Evolutionary conservation across 495 filamentous ascomycete genomes (phyloP).

Genomic region (Penicillium canariense): DNA sequence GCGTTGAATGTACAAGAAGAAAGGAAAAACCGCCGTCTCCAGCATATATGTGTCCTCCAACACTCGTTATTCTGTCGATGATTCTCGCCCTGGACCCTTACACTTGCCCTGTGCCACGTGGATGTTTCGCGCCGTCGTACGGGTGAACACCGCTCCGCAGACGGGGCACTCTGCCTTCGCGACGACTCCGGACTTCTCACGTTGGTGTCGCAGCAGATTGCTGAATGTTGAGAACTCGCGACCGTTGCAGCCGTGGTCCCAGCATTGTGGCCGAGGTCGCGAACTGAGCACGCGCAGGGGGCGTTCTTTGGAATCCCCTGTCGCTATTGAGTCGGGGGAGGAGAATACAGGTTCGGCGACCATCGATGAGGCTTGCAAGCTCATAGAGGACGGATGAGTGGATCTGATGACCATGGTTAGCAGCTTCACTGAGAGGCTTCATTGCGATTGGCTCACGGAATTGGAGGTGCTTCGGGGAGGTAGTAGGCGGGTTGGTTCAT

Average conservation of each 20-base stretch:
- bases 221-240: conserved; percentile 94
- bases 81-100: conserved; percentile 49
- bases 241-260: conserved; percentile 94
- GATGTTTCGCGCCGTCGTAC: conserved; percentile 87
- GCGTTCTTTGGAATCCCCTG: conserved; percentile 31
- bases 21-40: neutral
- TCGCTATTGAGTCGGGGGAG: conserved; percentile 27
- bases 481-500: conserved; percentile 26
- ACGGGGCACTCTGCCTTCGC: conserved; percentile 81
- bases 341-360: conserved; percentile 32
- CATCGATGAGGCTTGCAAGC: conserved; percentile 30
- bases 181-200: conserved; percentile 90
- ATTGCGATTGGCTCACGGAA: conserved; percentile 16
- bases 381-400: conserved; percentile 24
- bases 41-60: neutral
- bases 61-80: conserved; percentile 24
- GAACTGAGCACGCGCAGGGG: conserved; percentile 69
- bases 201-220: conserved; percentile 87
- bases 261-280: conserved; percentile 87
- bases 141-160: conserved; percentile 87
- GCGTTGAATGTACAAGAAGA: neutral
- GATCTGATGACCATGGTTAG: conserved; percentile 12
- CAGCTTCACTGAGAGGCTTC: neutral
- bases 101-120: conserved; percentile 89
- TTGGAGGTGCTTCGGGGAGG: conserved; percentile 17